Evolutionary conservation across 441 rosid genomes (phyloP), one percentile per base, ranked within the genome.

Genomic region (Syzygium syzygioides): DNA sequence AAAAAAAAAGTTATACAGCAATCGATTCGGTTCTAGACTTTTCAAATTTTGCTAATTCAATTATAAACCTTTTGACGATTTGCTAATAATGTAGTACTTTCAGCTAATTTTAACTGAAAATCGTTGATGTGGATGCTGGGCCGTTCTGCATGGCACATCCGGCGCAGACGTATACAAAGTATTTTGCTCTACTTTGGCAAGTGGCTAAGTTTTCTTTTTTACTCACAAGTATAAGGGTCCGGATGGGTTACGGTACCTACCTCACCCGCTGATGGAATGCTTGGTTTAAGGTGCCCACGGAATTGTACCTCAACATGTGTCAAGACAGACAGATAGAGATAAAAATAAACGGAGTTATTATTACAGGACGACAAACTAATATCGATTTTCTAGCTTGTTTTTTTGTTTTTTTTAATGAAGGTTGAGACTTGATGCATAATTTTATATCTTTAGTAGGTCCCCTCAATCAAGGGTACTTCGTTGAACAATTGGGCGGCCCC

Each of bases 21-120:
- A 54, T 54, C 9, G 48, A 45, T 45, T 45, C 48, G 9, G 9
- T 45, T 45, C 48, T 45, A 45, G 2, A 7, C 9, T 45, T 45
- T 45, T 45, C 9, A 45, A 45, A 45, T 45, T 45, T 45, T 45
- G 9, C 2, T 45, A 37, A 71, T 71, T 71, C 11, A 11, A 0
- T 34, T 1, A 0, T 37, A 71, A 20, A 37, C 5, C 9, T 37
- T 71, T 20, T 20, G 10, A 41, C 2, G 25, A 71, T 9, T 71
- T 11, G 4, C 0, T 1, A 34, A 34, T 1, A 34, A 34, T 19
- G 5, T 20, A 71, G 26, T 41, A 41, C 17, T 76, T 76, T 0
- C 14, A 2, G 7, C 0, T 10, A 76, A 41, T 76, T 76, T 12
- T 41, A 15, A 2, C 0, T 0, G 9, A 4, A 6, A 28, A 41